A percentile compares a stretch with the other conserved stretches of the same genome.
phyloP scores from a whole-genome alignment of 2,329 filamentous ascomycete species.

The Scedosporium boydii region DNA sequence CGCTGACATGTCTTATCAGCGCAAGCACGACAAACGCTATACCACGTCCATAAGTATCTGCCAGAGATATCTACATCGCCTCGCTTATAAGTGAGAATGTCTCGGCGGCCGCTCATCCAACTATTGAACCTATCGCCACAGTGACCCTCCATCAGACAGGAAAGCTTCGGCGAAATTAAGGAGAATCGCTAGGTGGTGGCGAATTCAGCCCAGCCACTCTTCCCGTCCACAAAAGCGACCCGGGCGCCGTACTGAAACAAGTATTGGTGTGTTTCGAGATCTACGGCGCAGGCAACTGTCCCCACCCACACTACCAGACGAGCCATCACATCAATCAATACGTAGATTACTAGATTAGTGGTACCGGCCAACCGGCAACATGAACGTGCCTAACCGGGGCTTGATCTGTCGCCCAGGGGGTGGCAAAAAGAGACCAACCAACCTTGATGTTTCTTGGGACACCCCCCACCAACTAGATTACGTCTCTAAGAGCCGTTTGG shows the following conservation, averaged over 20 bases:
- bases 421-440: neutral
- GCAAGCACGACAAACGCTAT: neutral
- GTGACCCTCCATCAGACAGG: neutral
- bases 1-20: neutral
- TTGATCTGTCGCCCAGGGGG: neutral
- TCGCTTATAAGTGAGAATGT: neutral
- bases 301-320: neutral
- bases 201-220: neutral
- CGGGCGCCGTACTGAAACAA: neutral
- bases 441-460: neutral
- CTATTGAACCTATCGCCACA: neutral
- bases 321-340: neutral
- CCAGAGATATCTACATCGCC: neutral
- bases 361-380: neutral
- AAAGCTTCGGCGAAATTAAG: neutral
- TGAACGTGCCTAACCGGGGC: neutral
- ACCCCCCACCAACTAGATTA: neutral
- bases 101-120: neutral
- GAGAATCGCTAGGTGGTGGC: neutral
- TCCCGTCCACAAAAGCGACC: neutral
- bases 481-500: neutral
- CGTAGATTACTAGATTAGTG: no score
- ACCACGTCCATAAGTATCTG: neutral
- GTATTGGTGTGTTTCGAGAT: neutral
- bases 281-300: neutral